Evolutionary conservation across 768 basidiomycete genomes (phyloP), one percentile per base, ranked within the genome.

Genomic region (Phanerochaete sordida): DNA sequence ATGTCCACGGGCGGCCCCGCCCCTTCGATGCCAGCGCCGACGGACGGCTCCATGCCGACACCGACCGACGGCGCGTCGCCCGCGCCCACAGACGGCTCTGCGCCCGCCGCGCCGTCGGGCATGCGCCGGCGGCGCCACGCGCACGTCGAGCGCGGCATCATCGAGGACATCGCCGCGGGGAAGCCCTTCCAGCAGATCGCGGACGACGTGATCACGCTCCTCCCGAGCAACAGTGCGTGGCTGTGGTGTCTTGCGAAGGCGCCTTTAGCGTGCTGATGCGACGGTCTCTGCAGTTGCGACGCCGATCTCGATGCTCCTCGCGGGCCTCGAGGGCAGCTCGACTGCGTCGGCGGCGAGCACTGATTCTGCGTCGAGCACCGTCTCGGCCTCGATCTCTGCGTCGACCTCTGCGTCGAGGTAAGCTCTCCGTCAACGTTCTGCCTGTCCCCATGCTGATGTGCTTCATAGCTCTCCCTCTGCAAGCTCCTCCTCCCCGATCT

Each of bases 181-280:
- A 39, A 35, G 55, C 35, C 43, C 12, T 16, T 39, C 50, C 19
- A 30, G 33, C 26, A 30, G 11, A 52, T 60, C 50, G 54, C 54
- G 13, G 45, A 45, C 37, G 53, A 56, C 12, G 11, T 61, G 15
- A 23, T 56, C 4, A 19, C 44, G 30, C 35, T 61, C 16, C 46
- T 56, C 11, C 53, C 55, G 26, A 56, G 53, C 46, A 16, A 52
- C 19, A 21, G 51, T 60, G 35, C 19, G 58, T 45, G 21, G 23
- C 21, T 46, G 44, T 35, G 7, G 33, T 35, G 9, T 28, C 48
- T 6, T 2, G 4, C 28, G 24, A 9, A 19, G 12, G 27, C 27
- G 7, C 28, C 44, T n/a, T n/a, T n/a, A n/a, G 8, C n/a, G 7
- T 16, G 13, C 19, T 37, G 13, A 24, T 39, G 23, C n/a, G 7